A percentile compares a stretch with the other conserved stretches of the same genome.
phyloP scores from a whole-genome alignment of 139 green algal genomes.

The Spirogloea muscicola region DNA sequence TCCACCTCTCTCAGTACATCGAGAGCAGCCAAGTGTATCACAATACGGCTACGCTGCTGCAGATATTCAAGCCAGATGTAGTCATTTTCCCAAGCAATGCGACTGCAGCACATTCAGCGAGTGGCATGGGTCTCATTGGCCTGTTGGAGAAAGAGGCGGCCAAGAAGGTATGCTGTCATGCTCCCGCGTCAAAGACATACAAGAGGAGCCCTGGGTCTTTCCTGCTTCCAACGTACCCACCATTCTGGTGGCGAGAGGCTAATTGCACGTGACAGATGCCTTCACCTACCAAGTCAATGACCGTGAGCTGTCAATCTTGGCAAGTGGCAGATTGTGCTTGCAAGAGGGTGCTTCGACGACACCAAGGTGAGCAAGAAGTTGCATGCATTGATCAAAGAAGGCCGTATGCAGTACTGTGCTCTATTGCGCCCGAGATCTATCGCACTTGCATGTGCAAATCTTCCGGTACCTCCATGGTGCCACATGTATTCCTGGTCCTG shows the following conservation, averaged over 20 bases:
- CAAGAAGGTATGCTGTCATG: background rate
- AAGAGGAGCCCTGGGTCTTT: background rate
- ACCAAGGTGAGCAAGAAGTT: constrained; percentile 20
- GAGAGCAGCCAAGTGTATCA: constrained; percentile 43
- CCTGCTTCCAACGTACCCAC: background rate
- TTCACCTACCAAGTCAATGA: no score
- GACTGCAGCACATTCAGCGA: background rate
- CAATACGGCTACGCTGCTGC: constrained; percentile 27
- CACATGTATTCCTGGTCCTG: background rate
- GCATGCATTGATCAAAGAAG: background rate
- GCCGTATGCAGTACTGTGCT: background rate
- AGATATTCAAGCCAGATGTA: constrained; percentile 22
- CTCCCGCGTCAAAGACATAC: constrained; percentile 1
- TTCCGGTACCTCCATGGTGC: background rate
- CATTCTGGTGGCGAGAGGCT: background rate
- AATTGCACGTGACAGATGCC: no score
- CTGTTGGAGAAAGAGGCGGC: constrained; percentile 22
- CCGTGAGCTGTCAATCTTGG: no score
- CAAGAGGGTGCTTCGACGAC: constrained; percentile 34
- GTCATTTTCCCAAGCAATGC: constrained; percentile 30
- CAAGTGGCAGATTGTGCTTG: constrained; percentile 19
- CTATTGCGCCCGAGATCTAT: background rate
- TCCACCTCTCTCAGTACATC: constrained; percentile 38
- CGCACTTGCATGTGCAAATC: background rate
- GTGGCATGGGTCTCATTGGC: no score